These are phyloP conservation scores for Penicillium sp. DNA, from an alignment of 2,329 filamentous ascomycete species.

Conservation along the genomic window DNA sequence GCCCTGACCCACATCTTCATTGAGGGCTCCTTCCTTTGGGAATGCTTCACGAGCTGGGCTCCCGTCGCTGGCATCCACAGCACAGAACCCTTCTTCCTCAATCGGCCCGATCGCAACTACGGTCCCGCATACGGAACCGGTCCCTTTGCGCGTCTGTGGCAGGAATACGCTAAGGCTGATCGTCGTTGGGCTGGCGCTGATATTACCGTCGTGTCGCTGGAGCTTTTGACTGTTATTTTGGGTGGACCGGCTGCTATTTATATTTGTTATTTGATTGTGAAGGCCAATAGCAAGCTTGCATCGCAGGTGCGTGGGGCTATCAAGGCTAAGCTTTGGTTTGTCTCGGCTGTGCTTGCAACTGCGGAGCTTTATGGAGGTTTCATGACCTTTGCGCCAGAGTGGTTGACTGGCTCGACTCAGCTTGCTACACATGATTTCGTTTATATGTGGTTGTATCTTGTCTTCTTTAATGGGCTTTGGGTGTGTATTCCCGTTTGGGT, in stretches of 20 bases:
- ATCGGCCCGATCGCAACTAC: constrained; percentile 55
- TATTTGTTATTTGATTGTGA: constrained; percentile 55
- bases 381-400: constrained; percentile 68
- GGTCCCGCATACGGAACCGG: constrained; percentile 58
- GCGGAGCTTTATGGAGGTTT: constrained; percentile 64
- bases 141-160: constrained; percentile 59
- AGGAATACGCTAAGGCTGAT: constrained; percentile 67
- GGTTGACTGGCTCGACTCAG: constrained; percentile 59
- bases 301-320: constrained; percentile 23
- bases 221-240: constrained; percentile 61
- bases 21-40: constrained; percentile 88
- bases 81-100: constrained; percentile 52
- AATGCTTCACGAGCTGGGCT: constrained; percentile 78
- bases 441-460: constrained; percentile 63
- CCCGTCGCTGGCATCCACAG: constrained; percentile 41
- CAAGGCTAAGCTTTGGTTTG: constrained; percentile 52
- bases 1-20: constrained; percentile 88
- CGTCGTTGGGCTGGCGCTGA: constrained; percentile 61
- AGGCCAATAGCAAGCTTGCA: constrained; percentile 18
- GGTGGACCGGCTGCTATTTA: constrained; percentile 60
- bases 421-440: constrained; percentile 61
- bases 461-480: constrained; percentile 66
- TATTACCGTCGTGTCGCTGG: constrained; percentile 58
- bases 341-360: constrained; percentile 60
- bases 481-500: constrained; percentile 61